Evolutionary conservation across 179 eudicot genomes (phyloP), one percentile per base, ranked within the genome.

Genomic region (Carnegiea gigantea): DNA sequence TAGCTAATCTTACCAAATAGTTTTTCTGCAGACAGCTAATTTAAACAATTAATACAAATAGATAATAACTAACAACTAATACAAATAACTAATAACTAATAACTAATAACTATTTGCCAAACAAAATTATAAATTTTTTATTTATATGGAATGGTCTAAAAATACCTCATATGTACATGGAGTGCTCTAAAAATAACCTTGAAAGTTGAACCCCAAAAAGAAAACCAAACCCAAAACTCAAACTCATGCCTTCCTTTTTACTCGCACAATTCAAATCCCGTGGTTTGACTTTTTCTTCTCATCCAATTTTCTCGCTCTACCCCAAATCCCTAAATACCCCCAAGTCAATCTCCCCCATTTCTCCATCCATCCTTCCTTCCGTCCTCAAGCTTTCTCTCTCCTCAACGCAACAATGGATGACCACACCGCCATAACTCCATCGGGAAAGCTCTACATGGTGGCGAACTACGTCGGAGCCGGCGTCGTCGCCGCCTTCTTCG

Each of bases 401-500:
- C 77, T 59, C 26, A 1, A 48, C 11, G 5, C 48, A 65, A n/a
- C 64, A 77, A 87, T 87, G 87, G 90, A 84, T 76, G 88, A 85
- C 60, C 84, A 82, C 78, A 44, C 79, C 57, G 80, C 81, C 73
- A 40, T 86, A 20, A 85, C 89, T 15, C 71, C 89, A 18, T 83
- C 80, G 68, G 90, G 85, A 17, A 89, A 83, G 81, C 79, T 90
- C 23, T 84, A 53, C 86, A 84, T 81, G 76, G 87, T 90, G 64
- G 93, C 93, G 0, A 89, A 86, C 74, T 89, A 86, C 83, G 82
- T 89, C 30, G 90, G 93, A 17, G 84, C 87, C 18, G 82, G 90
- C 86, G 92, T 91, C 11, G 90, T 89, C 59, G 79, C 90, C 21
- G 94, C 94, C 40, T 91, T 91, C 84, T 91, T 91, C 84, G 83